Base-by-base conservation (phyloP, 192 early-diverging fungal genomes). In the Hyaloraphidium curvatum region DNA sequence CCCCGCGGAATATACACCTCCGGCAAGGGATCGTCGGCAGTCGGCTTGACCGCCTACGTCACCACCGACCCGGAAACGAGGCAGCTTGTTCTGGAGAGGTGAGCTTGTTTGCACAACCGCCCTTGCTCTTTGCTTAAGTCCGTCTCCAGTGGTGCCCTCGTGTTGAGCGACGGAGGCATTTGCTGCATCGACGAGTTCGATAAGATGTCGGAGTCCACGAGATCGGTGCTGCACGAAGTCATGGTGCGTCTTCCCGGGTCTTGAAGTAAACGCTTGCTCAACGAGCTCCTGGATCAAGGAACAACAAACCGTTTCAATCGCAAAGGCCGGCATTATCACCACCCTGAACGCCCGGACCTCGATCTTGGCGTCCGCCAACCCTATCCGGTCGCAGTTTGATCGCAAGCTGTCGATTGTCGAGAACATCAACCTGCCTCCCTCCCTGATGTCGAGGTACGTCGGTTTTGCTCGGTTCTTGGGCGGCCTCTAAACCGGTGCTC, bases 161-260 rank as follows among this genome's bases (percentile, higher is more conserved):
- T 97, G 7, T 70, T 97, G 30, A 83, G 81, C 58, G 93, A 97
- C 67, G 89, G 87, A 41, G 93, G 93, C 55, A 70, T 97, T 9
- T 97, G 93, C 58, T 90, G 87, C 61, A 97, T 97, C 60, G 93
- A 97, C 67, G 93, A 97, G 67, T 97, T 97, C 75, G 93, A 95
- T 70, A 97, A 95, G 64, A 97, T 97, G 89, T 83, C 82, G 3
- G 93, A 97, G 51, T 63, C 86, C 7, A 90, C 89, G 5, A 79
- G 91, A 7, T 87, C 90, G 1, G 86, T 92, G 3, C 67, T 97
- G 55, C 93, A 97, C 71, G 93, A 97, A 78, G 93, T 88, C 54
- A 97, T 97, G 93, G 76, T 78, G 56, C 50, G 59, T 33, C 37
- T 33, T 40, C 29, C 40, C 43, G 7, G 4, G 11, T 9, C 23